Percentiles rank a stretch among this genome's conserved stretches.
Conservation (phyloP, 257 asterid species). For the Forsythia viridissima region DNA sequence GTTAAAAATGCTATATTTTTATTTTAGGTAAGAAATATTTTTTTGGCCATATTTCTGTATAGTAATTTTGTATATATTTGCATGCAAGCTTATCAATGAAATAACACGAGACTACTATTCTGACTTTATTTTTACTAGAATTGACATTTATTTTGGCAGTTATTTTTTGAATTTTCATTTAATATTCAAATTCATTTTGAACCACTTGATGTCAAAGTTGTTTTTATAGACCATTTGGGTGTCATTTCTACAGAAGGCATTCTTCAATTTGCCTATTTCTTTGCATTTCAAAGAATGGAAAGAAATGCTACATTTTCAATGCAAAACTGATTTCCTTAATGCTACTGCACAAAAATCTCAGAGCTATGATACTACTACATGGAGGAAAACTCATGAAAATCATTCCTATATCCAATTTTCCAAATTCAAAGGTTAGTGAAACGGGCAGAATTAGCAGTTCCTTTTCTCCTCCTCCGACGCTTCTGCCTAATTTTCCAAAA, state of each 20-base stretch:
- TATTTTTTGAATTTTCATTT: too few species aligned
- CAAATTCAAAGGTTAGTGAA: slow-evolving; percentile 43
- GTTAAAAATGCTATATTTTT: too few species aligned
- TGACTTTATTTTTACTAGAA: too few species aligned
- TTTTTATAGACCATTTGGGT: too few species aligned
- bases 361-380: neutral
- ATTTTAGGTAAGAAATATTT: too few species aligned
- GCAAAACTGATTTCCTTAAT: neutral
- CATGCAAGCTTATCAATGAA: too few species aligned
- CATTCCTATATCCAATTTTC: neutral
- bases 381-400: neutral
- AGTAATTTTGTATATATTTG: too few species aligned
- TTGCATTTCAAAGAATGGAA: neutral
- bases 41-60: too few species aligned
- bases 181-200: too few species aligned
- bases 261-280: neutral
- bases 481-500: slow-evolving; percentile 83
- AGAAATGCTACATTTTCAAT: neutral
- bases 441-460: slow-evolving; percentile 52
- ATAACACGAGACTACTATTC: neutral
- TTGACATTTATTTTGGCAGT: too few species aligned
- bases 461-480: slow-evolving; percentile 79
- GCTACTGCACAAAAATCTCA: neutral
- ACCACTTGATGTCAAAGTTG: too few species aligned
- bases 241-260: neutral